These are phyloP conservation scores for Macrolepiota dolichaula DNA, from an alignment of 768 basidiomycete genomes.

Conservation along the genomic window DNA sequence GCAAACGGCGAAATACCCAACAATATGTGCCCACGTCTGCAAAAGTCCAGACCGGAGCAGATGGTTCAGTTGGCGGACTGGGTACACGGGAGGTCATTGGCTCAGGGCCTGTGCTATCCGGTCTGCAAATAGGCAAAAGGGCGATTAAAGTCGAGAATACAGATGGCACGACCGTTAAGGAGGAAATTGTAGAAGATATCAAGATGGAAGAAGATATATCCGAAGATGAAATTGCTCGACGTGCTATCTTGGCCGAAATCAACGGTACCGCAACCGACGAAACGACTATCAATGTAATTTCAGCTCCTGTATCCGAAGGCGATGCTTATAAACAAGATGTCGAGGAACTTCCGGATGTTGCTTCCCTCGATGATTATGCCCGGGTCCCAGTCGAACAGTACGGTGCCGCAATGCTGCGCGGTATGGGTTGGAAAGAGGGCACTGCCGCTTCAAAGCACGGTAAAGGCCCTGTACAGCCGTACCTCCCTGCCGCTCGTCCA, in stretches of 20 bases:
- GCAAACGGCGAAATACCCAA: constrained; percentile 51
- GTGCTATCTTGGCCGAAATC: constrained; percentile 67
- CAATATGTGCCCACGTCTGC: constrained; percentile 68
- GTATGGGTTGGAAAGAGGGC: constrained; percentile 96
- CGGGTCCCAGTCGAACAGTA: constrained; percentile 92
- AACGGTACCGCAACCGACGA: constrained; percentile 37
- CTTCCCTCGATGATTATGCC: constrained; percentile 82
- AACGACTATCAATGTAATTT: constrained; percentile 60
- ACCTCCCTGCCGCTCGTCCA: constrained; percentile 79
- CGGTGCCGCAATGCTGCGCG: constrained; percentile 87
- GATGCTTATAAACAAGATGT: constrained; percentile 88
- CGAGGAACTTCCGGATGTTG: constrained; percentile 67
- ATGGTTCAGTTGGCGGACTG: constrained; percentile 76
- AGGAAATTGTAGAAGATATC: constrained; percentile 22
- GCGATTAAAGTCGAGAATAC: constrained; percentile 24
- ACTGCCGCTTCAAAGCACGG: constrained; percentile 64
- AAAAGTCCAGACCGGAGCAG: constrained; percentile 50
- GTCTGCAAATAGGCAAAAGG: constrained; percentile 54
- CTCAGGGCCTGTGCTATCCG: constrained; percentile 66
- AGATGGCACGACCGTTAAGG: constrained; percentile 16
- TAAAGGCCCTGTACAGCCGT: constrained; percentile 69
- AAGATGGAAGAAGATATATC: constrained; percentile 44
- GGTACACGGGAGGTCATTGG: constrained; percentile 77
- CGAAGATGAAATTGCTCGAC: constrained; percentile 79
- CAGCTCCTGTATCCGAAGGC: constrained; percentile 63